phyloP scores from a whole-genome alignment of 1,284 basidiomycete species.

The Melanopsichium pennsylvanicum region DNA sequence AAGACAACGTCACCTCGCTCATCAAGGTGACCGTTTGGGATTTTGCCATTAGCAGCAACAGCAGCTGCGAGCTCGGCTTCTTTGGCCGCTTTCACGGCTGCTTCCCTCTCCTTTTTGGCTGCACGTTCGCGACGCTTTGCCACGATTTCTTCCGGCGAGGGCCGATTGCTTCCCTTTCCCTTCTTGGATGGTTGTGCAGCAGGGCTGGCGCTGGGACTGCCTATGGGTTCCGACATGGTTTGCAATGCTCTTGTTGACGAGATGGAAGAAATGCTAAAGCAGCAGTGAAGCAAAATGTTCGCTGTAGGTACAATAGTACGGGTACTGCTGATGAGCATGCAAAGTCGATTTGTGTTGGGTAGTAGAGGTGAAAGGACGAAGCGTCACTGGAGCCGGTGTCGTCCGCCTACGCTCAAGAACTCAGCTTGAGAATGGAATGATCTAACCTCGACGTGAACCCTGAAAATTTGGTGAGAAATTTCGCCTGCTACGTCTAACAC shows the following conservation, averaged over 20 bases:
- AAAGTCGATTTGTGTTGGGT: background rate
- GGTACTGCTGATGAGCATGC: slow-evolving; percentile 6
- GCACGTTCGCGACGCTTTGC: slow-evolving; percentile 38
- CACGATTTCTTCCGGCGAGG: slow-evolving; percentile 44
- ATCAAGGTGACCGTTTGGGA: slow-evolving; percentile 42
- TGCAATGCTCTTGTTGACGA: background rate
- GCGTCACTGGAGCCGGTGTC: background rate
- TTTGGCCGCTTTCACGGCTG: slow-evolving; percentile 37
- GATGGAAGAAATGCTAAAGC: no score
- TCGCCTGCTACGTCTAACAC: no score
- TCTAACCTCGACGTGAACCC: no score
- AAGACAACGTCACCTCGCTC: slow-evolving; percentile 35
- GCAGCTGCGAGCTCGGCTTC: slow-evolving; percentile 41
- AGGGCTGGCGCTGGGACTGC: background rate
- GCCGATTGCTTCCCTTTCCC: slow-evolving; percentile 26
- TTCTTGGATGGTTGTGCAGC: slow-evolving; percentile 12
- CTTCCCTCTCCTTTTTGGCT: slow-evolving; percentile 49
- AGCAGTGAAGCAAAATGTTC: no score
- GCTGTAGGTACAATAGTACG: background rate
- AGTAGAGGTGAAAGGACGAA: background rate
- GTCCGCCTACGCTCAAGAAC: background rate
- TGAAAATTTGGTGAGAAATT: slow-evolving; percentile 8
- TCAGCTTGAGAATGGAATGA: no score
- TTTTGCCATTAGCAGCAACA: slow-evolving; percentile 40
- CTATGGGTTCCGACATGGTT: slow-evolving; percentile 18